Conservation (phyloP, 2,329 filamentous ascomycete species). For the Sphaceloma murrayae region DNA sequence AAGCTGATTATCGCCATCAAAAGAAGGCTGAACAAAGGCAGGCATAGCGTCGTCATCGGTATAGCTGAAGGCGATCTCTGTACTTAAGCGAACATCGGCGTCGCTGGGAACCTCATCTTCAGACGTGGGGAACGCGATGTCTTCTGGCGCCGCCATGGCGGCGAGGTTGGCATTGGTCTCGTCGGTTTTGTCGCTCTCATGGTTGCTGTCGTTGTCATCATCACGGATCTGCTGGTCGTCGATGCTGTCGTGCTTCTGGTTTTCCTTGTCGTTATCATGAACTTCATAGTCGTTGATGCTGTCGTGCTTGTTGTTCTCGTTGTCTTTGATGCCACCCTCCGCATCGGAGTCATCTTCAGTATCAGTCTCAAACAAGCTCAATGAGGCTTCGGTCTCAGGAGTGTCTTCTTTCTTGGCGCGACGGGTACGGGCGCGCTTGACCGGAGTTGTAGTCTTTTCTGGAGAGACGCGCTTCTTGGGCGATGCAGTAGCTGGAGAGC, state of each 20-base stretch:
- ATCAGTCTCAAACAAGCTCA: constrained; percentile 2
- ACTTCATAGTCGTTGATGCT: background rate
- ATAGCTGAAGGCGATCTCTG: too few relatives aligned
- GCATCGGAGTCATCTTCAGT: background rate
- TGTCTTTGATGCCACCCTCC: background rate
- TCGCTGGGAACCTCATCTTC: too few relatives aligned
- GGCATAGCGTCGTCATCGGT: too few relatives aligned
- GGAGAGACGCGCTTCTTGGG: constrained; percentile 1
- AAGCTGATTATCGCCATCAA: too few relatives aligned
- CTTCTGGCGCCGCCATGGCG: background rate
- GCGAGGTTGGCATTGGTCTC: background rate
- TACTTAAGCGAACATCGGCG: too few relatives aligned
- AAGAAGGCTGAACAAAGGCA: too few relatives aligned
- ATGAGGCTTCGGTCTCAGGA: background rate
- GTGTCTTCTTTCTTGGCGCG: constrained; percentile 9
- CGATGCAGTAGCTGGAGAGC: background rate
- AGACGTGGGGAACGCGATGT: background rate
- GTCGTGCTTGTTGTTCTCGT: background rate
- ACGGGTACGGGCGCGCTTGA: constrained; percentile 6
- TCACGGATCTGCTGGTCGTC: background rate
- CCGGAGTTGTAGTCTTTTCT: background rate
- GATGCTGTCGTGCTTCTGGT: background rate
- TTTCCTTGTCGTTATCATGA: background rate
- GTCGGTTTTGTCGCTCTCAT: background rate
- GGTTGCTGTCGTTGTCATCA: background rate